A percentile compares a stretch with the other conserved stretches of the same genome.
Evolutionary conservation across 257 asterid genomes (phyloP).

Genomic region (Lycium ferocissimum): DNA sequence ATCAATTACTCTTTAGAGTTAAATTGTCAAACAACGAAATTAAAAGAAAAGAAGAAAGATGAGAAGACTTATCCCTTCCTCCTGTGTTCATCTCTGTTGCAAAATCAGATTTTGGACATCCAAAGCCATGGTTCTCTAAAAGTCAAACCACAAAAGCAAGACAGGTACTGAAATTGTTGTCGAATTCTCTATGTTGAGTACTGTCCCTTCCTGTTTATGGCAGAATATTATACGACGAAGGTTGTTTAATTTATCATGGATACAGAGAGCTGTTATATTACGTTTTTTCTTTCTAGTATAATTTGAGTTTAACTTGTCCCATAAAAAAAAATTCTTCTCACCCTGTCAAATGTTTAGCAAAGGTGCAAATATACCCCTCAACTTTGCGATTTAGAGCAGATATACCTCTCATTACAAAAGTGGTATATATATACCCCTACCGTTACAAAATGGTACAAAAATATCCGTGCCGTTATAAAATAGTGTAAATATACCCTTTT

Average conservation of each 20-base stretch:
- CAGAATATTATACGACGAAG: neutral
- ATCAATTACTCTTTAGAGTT: neutral
- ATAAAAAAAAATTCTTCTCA: neutral
- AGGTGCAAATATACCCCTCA: too few species aligned
- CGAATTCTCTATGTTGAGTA: neutral
- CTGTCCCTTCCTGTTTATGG: neutral
- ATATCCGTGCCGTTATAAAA: too few species aligned
- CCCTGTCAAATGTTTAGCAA: too few species aligned
- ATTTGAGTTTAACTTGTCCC: neutral
- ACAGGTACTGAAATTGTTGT: neutral
- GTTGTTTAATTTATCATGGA: neutral
- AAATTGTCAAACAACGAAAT: neutral
- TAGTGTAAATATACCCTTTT: too few species aligned
- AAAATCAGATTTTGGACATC: neutral
- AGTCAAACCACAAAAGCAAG: neutral
- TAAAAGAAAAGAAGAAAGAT: neutral
- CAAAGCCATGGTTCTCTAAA: neutral
- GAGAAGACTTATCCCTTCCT: neutral
- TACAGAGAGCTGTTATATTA: neutral
- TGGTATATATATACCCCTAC: too few species aligned
- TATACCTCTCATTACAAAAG: too few species aligned
- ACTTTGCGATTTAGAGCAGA: too few species aligned
- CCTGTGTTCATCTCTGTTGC: neutral
- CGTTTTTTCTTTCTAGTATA: neutral
- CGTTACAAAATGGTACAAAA: too few species aligned